These are phyloP conservation scores for Tetrapisispora arboricola DNA, from an alignment of 805 yeast species.

Conservation along the genomic window DNA sequence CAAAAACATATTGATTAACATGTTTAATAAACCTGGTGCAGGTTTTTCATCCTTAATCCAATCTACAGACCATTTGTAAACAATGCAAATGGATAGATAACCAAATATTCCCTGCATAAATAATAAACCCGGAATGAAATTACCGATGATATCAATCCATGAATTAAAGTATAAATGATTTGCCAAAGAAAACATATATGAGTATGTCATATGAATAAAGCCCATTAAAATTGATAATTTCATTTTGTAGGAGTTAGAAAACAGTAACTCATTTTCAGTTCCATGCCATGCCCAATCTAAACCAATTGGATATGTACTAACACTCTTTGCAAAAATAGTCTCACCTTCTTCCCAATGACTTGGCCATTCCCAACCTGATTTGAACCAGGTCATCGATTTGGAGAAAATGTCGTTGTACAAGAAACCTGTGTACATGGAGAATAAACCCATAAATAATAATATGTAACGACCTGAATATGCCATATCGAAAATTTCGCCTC, in stretches of 20 bases:
- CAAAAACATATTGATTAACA: conserved; percentile 67
- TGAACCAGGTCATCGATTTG: conserved; percentile 55
- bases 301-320: conserved; percentile 51
- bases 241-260: conserved; percentile 70
- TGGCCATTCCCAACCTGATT: conserved; percentile 65
- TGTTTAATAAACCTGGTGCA: conserved; percentile 65
- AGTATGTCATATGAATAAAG: conserved; percentile 63
- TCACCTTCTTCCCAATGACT: conserved; percentile 40
- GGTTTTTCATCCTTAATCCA: conserved; percentile 53
- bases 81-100: conserved; percentile 52
- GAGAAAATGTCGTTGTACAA: conserved; percentile 66
- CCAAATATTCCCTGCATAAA: conserved; percentile 75
- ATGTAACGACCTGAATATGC: conserved; percentile 64
- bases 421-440: conserved; percentile 67
- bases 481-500: conserved; percentile 72
- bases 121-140: conserved; percentile 61
- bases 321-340: conserved; percentile 36
- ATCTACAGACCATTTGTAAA: conserved; percentile 66
- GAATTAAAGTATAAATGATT: conserved; percentile 50
- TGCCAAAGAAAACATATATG: conserved; percentile 56
- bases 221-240: conserved; percentile 69
- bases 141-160: conserved; percentile 56
- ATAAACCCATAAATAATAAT: conserved; percentile 56
- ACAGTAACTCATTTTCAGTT: conserved; percentile 59
- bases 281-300: conserved; percentile 74